Conservation (phyloP, 2,329 filamentous ascomycete genomes). For the Ramularia endophylla region DNA sequence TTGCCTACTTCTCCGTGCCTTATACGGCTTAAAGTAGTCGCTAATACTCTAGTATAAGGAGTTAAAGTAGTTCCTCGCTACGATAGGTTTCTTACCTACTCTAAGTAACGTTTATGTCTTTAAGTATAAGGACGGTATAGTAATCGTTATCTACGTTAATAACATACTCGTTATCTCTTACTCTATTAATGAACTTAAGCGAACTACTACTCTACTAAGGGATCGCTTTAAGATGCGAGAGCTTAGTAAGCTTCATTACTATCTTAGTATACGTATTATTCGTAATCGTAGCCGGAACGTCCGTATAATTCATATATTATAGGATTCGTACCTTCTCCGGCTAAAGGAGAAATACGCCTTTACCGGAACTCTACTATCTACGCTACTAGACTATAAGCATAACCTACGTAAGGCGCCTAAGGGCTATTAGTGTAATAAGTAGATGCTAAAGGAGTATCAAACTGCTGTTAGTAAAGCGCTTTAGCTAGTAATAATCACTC, state of each 20-base stretch:
- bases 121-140: not conserved
- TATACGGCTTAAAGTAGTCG: not conserved
- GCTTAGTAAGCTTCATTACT: not conserved
- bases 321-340: not conserved
- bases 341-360: not conserved
- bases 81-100: not conserved
- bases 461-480: not conserved
- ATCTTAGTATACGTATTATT: not conserved
- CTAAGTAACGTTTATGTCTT: not conserved
- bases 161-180: not conserved
- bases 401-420: not conserved
- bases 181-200: not conserved
- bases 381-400: not conserved
- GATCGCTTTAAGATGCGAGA: not conserved
- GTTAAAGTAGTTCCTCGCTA: not conserved
- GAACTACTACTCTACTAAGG: not conserved
- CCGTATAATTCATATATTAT: not conserved
- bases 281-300: not conserved
- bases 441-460: not conserved
- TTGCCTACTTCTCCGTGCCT: not conserved
- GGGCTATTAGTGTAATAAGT: too few species aligned
- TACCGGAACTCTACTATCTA: not conserved
- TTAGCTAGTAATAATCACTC: not conserved
- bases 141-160: not conserved
- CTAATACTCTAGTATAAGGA: not conserved